Evolutionary conservation across 176 grass and related monocot genomes (phyloP).

Genomic region (Oryza coarctata): DNA sequence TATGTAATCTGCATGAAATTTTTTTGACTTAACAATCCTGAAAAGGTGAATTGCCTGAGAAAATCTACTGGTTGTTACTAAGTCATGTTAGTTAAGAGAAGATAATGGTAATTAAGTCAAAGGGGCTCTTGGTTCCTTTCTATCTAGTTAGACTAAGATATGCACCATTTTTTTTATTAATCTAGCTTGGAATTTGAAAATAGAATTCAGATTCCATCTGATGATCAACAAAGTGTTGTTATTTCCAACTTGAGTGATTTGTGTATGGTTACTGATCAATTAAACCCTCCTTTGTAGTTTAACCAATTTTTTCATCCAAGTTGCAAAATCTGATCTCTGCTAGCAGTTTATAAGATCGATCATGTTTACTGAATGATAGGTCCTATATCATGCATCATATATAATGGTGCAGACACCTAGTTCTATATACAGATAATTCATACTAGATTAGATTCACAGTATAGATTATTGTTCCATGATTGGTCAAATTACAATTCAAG

Average conservation of each 20-base stretch:
- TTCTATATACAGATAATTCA: background rate
- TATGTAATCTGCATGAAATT: background rate
- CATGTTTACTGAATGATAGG: background rate
- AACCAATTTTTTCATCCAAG: background rate
- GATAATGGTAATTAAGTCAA: background rate
- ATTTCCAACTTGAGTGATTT: background rate
- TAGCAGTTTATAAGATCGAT: background rate
- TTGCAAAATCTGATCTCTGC: too few relatives aligned
- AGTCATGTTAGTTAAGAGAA: background rate
- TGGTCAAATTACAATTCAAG: conserved; percentile 27
- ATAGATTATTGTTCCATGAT: conserved; percentile 30
- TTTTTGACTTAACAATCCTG: background rate
- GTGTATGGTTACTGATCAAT: background rate
- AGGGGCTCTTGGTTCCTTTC: background rate
- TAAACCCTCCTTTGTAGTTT: background rate
- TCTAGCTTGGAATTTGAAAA: background rate
- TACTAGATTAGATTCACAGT: background rate
- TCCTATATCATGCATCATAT: background rate
- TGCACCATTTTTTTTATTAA: background rate
- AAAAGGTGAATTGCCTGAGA: background rate
- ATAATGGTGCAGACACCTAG: conserved; percentile 6
- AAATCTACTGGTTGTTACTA: background rate
- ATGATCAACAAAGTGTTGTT: background rate
- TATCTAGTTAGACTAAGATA: background rate
- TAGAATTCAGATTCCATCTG: background rate